Base-by-base conservation (phyloP, 768 basidiomycete genomes). In the Tremella mesenterica region DNA sequence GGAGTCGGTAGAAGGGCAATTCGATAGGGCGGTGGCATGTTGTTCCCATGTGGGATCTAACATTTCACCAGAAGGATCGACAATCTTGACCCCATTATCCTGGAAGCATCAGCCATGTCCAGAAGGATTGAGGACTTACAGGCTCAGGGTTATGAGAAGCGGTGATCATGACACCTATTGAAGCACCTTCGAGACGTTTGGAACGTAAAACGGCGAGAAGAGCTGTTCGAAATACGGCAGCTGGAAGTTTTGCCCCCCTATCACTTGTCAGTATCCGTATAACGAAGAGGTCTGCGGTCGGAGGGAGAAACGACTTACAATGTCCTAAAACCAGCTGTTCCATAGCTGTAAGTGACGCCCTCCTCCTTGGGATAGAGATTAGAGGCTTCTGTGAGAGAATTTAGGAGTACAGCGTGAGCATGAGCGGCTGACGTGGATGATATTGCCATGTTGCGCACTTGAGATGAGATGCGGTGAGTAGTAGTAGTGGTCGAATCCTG, bases 101-200 rank as follows among this genome's bases (percentile, higher is more conserved):
- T 95, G 67, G n/a, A 7, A 31, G n/a, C 45, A 12, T 9, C 9
- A 9, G 45, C 12, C n/a, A 47, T 13, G 9, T 23, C 9, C 12
- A 25, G 28, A 5, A n/a, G 21, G 25, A 52, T 2, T 13, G 27
- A 20, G 4, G 28, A 47, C 80, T 60, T 65, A 91, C 92, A 69
- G 82, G 80, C 70, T 92, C 92, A n/a, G 95, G 93, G 72, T 99
- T 99, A 75, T 99, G 95, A n/a, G 90, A 93, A 2, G 95, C 95
- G 31, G 95, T 99, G 70, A 99, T 85, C 95, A 99, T 97, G 20
- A 97, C 88, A 14, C 95, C 95, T 63, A 99, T 86, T 23, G 84
- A 85, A 70, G 84, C 85, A 25, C 95, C 90, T 68, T 85, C 84
- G n/a, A 91, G 79, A 58, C 82, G 84, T 77, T 85, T 95, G 76